Evolutionary conservation across 2,329 filamentous ascomycete genomes (phyloP), one percentile per base, ranked within the genome.

Genomic region (Tolypocladium endophyticum): DNA sequence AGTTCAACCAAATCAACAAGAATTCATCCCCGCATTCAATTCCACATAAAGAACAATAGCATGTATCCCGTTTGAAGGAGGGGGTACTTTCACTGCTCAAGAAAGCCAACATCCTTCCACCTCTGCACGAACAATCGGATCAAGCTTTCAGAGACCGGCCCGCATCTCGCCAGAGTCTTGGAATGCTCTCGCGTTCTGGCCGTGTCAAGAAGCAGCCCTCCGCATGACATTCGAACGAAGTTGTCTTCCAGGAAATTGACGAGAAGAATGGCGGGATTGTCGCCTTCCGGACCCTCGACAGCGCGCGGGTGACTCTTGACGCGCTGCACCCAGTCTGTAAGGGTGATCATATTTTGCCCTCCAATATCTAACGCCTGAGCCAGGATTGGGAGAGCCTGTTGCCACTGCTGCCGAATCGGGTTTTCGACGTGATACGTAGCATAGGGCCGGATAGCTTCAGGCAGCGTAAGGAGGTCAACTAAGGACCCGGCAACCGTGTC

Each of bases 401-500:
- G 39, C 66, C 66, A 66, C 2, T 56, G 52, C 30, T 66, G 64
- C 5, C 65, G 47, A 1, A 60, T 56, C 0, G 66, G 66, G 39
- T 67, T 67, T 18, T 67, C 66, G 14, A 67, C 63, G 7, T 67
- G 66, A 30, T 67, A 67, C 16, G 63, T 55, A 1, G 64, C 56
- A 45, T 62, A 56, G 8, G 53, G 45, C 5, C 30, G 18, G 12
- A 18, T 30, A 25, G 55, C 25, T 14, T 39, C 28, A 1, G 25
- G 20, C 35, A 25, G 30, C 8, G 55, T 52, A 1, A 65, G 25
- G 3, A 66, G 35, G 8, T 67, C 65, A 12, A 52, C 55, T 8
- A 66, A 38, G 0, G 59, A 47, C 9, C 30, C 53, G 1, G 66
- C 65, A 3, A 59, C 56, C 0, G 58, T 58, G 28, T 82, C 70